Evolutionary conservation across 23 red algal genomes (phyloP), one percentile per base, ranked within the genome.

Genomic region (Gracilaria vermiculophylla): DNA sequence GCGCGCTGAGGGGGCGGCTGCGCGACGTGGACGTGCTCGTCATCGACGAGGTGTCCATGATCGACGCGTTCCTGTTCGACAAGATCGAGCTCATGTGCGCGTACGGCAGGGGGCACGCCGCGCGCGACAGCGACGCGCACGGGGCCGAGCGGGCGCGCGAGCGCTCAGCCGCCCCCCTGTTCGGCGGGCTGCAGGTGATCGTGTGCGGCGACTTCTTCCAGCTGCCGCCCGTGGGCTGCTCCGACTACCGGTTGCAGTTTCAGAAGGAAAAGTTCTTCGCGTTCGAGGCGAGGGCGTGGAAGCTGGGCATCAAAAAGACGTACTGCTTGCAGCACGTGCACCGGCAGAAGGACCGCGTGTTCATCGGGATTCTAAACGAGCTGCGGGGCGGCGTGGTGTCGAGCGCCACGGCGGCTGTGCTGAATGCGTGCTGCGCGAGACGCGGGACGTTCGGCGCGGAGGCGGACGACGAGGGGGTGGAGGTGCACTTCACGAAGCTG

Each of bases 21-120:
- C 11, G 35, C 0, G 27, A 55, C 14, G 39, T 88, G 45, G 66
- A 88, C 32, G 77, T 82, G 3, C 73, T 92, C 15, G 69, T 92
- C 2, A 92, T 92, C 64, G 88, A 92, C 67, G 88, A 92, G 88
- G 39, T 92, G 25, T 92, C 88, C 12, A 92, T 92, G 88, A 75
- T 92, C 34, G 77, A 82, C 49, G 53, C 49, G 0, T 61, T 83
- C 28, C 32, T 92, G 23, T 92, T 92, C 83, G 70, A 82, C 29
- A 92, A 76, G 51, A 76, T 92, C 31, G 78, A 82, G 25, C 28
- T 66, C n/a, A 62, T 92, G 64, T 70, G 66, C 34, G 48, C 62
- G 23, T 42, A 43, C 50, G 82, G 51, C 16, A 32, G 31, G 5
- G 15, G 9, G 2, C 10, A 5, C 3, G 3, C 0, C 19, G 2